Percentiles rank a stretch among this genome's conserved stretches.
These are phyloP conservation scores for Bruguiera sexangula DNA, from an alignment of 345 rosid species.

Conservation along the genomic window DNA sequence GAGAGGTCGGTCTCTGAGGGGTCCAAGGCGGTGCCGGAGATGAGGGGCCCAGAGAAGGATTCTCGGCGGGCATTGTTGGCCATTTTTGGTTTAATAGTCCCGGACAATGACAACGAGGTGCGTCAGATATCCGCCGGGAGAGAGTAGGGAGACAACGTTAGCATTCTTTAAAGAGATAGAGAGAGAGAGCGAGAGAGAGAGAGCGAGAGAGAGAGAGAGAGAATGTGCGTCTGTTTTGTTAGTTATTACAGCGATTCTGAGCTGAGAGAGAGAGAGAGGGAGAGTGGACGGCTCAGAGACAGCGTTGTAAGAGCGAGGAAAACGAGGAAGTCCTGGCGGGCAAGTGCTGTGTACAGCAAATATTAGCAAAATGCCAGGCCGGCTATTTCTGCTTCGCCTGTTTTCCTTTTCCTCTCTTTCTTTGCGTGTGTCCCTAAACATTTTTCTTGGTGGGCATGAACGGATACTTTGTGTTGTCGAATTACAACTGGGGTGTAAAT, in stretches of 20 bases:
- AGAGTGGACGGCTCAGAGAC: not conserved
- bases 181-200: slow-evolving; percentile 14
- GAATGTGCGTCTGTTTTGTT: slow-evolving; percentile 1
- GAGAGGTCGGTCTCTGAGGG: slow-evolving; percentile 42
- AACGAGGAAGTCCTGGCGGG: slow-evolving; percentile 6
- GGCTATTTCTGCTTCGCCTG: not conserved
- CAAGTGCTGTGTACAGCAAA: not conserved
- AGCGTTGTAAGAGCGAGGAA: slow-evolving; percentile 5
- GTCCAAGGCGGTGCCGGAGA: slow-evolving; percentile 22
- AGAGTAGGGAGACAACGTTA: slow-evolving; percentile 34
- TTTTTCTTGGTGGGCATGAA: too few relatives aligned
- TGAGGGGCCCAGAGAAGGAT: slow-evolving; percentile 40
- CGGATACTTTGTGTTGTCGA: too few relatives aligned
- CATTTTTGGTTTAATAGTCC: slow-evolving; percentile 19
- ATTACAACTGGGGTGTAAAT: too few relatives aligned
- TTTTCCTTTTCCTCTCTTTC: not conserved
- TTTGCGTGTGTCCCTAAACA: too few relatives aligned
- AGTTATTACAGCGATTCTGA: slow-evolving; percentile 1
- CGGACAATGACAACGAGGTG: not conserved
- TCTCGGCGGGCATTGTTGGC: slow-evolving; percentile 50
- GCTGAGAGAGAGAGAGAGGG: not conserved
- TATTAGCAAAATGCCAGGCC: not conserved
- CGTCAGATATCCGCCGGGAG: slow-evolving; percentile 42
- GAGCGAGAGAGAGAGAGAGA: slow-evolving; percentile 11
- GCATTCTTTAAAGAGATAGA: slow-evolving; percentile 27